Base-by-base conservation (phyloP, 352 stramenopile genomes). In the Globisporangium viniferum region DNA sequence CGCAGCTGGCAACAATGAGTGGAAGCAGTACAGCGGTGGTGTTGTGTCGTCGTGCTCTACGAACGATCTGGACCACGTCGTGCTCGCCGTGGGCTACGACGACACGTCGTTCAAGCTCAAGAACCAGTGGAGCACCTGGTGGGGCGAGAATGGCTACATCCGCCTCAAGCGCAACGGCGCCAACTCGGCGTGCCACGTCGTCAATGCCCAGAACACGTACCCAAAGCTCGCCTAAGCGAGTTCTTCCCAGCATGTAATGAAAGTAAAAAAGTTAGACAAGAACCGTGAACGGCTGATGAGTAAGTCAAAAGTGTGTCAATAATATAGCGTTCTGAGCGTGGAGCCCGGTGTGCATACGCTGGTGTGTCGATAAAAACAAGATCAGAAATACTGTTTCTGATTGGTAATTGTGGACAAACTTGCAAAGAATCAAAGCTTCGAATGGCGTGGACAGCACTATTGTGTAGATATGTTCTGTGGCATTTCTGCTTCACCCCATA, bases 131-230 rank as follows among this genome's bases (percentile, higher is more conserved):
- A 51, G 44, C 18, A 51, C 44, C 18, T 51, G 44, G 44, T 51
- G 91, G 91, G 93, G 92, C 63, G 78, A 93, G 56, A 72, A 83
- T 39, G 92, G 92, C 63, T 98, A 94, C 81, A 92, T 98, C 58
- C 77, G 79, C n/a, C 77, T 98, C 27, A 73, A 86, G 7, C 90
- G 12, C 89, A 93, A 76, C 81, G 84, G 62, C 53, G 69, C 61
- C 29, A 66, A 36, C 46, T 66, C 61, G 15, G 61, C 61, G 15
- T 71, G 66, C 24, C 20, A 63, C 27, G 14, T 71, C 31, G 44
- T 71, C 57, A 71, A 71, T 41, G 36, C 18, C 24, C 44, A 71
- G 39, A 63, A 60, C 35, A 29, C 57, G 58, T 71, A 71, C 44
- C 66, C 66, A 41, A 68, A 55, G 24, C 59, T 71, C 3, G 10